Base-by-base conservation (phyloP, 179 eudicot genomes). In the Silene coronaria region DNA sequence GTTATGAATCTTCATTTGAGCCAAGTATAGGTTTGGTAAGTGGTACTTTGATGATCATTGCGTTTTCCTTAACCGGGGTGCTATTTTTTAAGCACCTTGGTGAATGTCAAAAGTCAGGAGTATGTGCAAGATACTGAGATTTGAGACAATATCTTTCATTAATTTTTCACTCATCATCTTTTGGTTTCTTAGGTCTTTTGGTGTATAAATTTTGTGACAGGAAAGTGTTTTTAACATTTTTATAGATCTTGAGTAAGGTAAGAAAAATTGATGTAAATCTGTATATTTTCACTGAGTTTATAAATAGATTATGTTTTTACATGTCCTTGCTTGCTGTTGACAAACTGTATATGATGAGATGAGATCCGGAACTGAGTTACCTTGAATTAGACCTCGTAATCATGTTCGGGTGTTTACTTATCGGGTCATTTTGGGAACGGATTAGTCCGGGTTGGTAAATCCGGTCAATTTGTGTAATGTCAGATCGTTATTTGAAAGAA, bases 1-100 rank as follows among this genome's bases (percentile, higher is more conserved):
- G 71, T 1, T 58, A 13, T 26, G 64, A 21, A 32, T 28, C 6
- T 24, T 71, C 17, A 61, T 63, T 74, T 75, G 70, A 74, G 73
- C 67, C 65, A 58, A 57, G 78, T 53, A 72, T 71, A 26, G 66
- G 17, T 58, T 23, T 42, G 79, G 85, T 82, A 82, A 82, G 79
- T 82, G 77, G 22, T 72, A 48, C 27, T 22, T 70, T 61, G 12
- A 61, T 34, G 17, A 61, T 24, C 32, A 26, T 9, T 9, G 32
- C 14, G 10, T 60, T 7, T 60, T 23, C 22, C 24, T 55, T 24
- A 30, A 0, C 21, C 23, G 16, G 42, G 81, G 76, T 70, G 81
- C 81, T 16, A 17, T 66, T 19, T 21, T 23, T 64, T 65, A 74
- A 75, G 81, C 81, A 72, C 76, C 84, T 75, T 58, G 65, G 48